A percentile compares a stretch with the other conserved stretches of the same genome.
Evolutionary conservation across 2,329 filamentous ascomycete species (phyloP).

Genomic region (Hymenoscyphus repandus): DNA sequence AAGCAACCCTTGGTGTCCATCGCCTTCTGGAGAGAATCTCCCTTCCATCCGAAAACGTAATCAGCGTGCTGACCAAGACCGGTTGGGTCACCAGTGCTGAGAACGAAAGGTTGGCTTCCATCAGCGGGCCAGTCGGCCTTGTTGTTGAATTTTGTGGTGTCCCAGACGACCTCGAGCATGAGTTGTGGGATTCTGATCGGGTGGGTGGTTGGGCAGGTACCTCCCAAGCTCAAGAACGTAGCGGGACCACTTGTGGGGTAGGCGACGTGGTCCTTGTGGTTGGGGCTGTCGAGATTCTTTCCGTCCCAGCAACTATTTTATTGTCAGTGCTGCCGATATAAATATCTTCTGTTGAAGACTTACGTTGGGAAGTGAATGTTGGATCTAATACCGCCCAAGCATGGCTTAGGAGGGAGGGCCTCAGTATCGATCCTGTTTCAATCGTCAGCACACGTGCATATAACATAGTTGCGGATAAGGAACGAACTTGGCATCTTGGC

Average conservation of each 20-base stretch:
- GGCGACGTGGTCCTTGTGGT: constrained; percentile 19
- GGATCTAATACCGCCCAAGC: constrained; percentile 30
- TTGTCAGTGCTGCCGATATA: background rate
- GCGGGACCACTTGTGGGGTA: constrained; percentile 16
- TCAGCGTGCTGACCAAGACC: background rate
- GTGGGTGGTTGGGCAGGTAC: constrained; percentile 16
- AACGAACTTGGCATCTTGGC: constrained; percentile 23
- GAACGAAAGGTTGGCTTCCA: constrained; percentile 39
- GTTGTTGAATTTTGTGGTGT: constrained; percentile 39
- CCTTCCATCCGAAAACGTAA: constrained; percentile 1
- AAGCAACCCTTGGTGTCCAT: background rate
- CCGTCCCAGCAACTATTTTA: constrained; percentile 20
- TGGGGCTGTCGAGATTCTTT: constrained; percentile 19
- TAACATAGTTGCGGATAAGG: constrained; percentile 34
- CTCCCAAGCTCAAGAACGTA: constrained; percentile 1
- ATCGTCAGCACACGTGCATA: constrained; percentile 38
- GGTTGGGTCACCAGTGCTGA: constrained; percentile 37
- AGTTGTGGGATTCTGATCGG: constrained; percentile 12
- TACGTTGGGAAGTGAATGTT: constrained; percentile 29
- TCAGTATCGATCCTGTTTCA: constrained; percentile 35
- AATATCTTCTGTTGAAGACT: background rate
- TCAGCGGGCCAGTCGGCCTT: constrained; percentile 38
- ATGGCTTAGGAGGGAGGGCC: constrained; percentile 34
- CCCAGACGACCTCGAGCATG: constrained; percentile 44
- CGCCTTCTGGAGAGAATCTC: background rate